Percentiles rank a stretch among this genome's conserved stretches.
phyloP scores from a whole-genome alignment of 2,329 filamentous ascomycete species.

The Alternaria ethzedia region DNA sequence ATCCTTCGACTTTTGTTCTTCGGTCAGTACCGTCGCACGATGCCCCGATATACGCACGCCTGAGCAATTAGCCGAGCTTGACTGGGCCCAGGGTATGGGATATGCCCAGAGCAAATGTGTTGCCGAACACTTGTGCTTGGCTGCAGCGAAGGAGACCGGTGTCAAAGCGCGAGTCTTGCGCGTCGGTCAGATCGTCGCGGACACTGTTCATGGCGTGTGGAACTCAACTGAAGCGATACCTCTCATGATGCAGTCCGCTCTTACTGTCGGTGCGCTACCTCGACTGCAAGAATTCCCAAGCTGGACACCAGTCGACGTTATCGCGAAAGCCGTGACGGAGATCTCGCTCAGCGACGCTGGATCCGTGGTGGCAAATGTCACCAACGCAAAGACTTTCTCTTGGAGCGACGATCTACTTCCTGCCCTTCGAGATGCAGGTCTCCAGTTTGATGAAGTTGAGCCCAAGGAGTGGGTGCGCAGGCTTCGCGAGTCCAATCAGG shows the following conservation, averaged over 20 bases:
- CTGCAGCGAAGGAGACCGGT: constrained; percentile 23
- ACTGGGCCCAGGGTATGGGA: constrained; percentile 58
- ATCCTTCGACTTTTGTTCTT: constrained; percentile 55
- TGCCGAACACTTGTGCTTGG: constrained; percentile 52
- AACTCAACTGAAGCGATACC: constrained; percentile 59
- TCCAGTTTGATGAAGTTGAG: constrained; percentile 34
- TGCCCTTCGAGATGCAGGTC: constrained; percentile 53
- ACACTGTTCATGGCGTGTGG: constrained; percentile 56
- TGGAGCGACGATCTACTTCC: constrained; percentile 63
- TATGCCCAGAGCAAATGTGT: constrained; percentile 60
- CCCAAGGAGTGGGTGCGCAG: constrained; percentile 33
- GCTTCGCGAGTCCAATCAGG: constrained; percentile 54
- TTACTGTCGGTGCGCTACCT: constrained; percentile 56
- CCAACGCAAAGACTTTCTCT: constrained; percentile 58
- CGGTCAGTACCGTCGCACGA: constrained; percentile 52
- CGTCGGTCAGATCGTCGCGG: constrained; percentile 57
- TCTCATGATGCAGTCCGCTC: constrained; percentile 56
- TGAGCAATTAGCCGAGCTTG: constrained; percentile 39
- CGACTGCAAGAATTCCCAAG: constrained; percentile 47
- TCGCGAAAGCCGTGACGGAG: constrained; percentile 32
- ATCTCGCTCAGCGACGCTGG: constrained; percentile 27
- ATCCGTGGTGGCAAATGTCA: constrained; percentile 58
- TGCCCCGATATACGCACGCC: constrained; percentile 37
- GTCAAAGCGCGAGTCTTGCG: constrained; percentile 35
- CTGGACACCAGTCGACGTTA: constrained; percentile 43